Base-by-base conservation (phyloP, 768 basidiomycete genomes). In the Cyclocybe cylindracea region DNA sequence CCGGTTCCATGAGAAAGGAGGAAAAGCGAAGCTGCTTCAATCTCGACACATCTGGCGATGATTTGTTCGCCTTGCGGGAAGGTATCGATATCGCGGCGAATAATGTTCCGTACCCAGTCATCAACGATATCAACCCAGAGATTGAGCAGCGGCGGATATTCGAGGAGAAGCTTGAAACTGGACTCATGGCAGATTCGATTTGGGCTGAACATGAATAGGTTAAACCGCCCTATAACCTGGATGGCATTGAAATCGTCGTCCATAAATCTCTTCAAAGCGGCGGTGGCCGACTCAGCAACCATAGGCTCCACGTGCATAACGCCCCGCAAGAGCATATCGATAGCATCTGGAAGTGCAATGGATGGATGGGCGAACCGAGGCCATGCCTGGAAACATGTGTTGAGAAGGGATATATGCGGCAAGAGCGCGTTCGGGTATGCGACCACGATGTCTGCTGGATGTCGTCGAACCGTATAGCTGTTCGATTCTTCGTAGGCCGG, bases 241-340 rank as follows among this genome's bases (percentile, higher is more conserved):
- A 78, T 69, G 1, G 83, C 80, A 55, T 86, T 76, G 0, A 67
- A 46, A 0, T 78, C 70, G 48, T 91, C 83, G 5, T 76, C 71
- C 75, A 88, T 86, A 56, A 94, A 83, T 18, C 94, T 80, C 51
- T 81, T 84, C 57, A 96, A 64, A 10, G 91, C 85, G 3, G 74
- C 72, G 29, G 73, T 76, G 0, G 94, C 87, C 11, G 80, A 81
- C n/a, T 87, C 84, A 35, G 79, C 80, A 1, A 96, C 74, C 2
- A 70, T 60, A 1, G 91, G 89, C 56, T 97, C 92, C 31, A 94
- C 84, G 57, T 96, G 94, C 19, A 91, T 77, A n/a, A 91, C 80
- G 2, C 89, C 90, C 33, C 84, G 81, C 41, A 94, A 74, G 19
- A 95, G 79, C 76, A 92, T 84, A 57, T 92, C 87, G 45, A 92